These are phyloP conservation scores for Solanum tacnaense DNA, from an alignment of 257 asterid species.

Conservation along the genomic window DNA sequence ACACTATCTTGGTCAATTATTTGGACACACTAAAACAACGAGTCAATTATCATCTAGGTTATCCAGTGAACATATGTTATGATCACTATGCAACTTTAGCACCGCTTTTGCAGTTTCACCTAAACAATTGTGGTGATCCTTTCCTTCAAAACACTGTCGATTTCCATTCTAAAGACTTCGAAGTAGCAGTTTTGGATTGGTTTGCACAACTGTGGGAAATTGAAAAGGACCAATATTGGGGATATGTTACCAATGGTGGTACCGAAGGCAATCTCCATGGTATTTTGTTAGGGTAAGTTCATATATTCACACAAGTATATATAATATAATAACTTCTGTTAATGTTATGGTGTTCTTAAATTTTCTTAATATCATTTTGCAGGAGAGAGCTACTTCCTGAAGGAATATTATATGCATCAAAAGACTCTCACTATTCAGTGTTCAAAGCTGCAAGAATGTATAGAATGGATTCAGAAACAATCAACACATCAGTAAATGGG, in stretches of 20 bases:
- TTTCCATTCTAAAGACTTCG: slow-evolving; percentile 9
- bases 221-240: slow-evolving; percentile 7
- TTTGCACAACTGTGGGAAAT: slow-evolving; percentile 10
- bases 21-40: background rate
- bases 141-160: background rate
- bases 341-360: background rate
- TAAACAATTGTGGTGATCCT: slow-evolving; percentile 3
- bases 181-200: slow-evolving; percentile 6
- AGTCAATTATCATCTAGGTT: background rate
- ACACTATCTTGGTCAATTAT: background rate
- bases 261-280: slow-evolving; percentile 20
- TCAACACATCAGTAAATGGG: background rate
- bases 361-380: background rate
- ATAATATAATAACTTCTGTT: background rate
- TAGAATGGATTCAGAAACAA: background rate
- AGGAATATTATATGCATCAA: slow-evolving; percentile 5
- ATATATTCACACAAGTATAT: background rate
- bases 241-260: slow-evolving; percentile 14
- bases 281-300: slow-evolving; percentile 10
- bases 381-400: slow-evolving; percentile 13
- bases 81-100: background rate
- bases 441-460: slow-evolving; percentile 11
- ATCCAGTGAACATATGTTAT: background rate
- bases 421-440: background rate
- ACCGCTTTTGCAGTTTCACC: background rate